Evolutionary conservation across 1,284 basidiomycete genomes (phyloP).

Genomic region (Coriolopsis trogii): DNA sequence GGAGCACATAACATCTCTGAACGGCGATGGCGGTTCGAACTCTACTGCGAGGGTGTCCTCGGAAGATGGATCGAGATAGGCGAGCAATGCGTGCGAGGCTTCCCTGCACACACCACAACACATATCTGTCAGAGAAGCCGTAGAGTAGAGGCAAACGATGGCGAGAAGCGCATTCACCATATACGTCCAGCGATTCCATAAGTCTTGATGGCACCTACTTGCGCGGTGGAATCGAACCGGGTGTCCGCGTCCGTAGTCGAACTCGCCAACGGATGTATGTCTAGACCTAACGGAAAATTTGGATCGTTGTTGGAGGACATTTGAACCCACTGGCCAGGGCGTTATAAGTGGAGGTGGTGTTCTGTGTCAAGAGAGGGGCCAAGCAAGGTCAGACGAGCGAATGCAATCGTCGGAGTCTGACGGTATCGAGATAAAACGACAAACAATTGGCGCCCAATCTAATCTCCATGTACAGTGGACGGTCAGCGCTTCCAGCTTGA

Average conservation of each 20-base stretch:
- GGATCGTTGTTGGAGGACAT: constrained; percentile 20
- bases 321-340: background rate
- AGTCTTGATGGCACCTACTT: constrained; percentile 59
- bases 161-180: constrained; percentile 49
- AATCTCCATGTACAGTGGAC: background rate
- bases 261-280: constrained; percentile 27
- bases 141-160: constrained; percentile 1
- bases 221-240: constrained; percentile 49
- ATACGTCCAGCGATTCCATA: constrained; percentile 80
- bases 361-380: too few species aligned
- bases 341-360: background rate
- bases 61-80: constrained; percentile 51
- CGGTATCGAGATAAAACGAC: constrained; percentile 14
- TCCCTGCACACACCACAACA: constrained; percentile 52
- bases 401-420: constrained; percentile 1
- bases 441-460: constrained; percentile 14
- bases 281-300: constrained; percentile 33
- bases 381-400: too few species aligned
- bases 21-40: constrained; percentile 63
- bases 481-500: background rate
- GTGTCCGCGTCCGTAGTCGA: constrained; percentile 17
- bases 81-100: constrained; percentile 63
- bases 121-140: background rate
- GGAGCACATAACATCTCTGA: too few species aligned
- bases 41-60: constrained; percentile 29